These are phyloP conservation scores for Ogataea nakhonphanomensis DNA, from an alignment of 805 yeast species.

Conservation along the genomic window DNA sequence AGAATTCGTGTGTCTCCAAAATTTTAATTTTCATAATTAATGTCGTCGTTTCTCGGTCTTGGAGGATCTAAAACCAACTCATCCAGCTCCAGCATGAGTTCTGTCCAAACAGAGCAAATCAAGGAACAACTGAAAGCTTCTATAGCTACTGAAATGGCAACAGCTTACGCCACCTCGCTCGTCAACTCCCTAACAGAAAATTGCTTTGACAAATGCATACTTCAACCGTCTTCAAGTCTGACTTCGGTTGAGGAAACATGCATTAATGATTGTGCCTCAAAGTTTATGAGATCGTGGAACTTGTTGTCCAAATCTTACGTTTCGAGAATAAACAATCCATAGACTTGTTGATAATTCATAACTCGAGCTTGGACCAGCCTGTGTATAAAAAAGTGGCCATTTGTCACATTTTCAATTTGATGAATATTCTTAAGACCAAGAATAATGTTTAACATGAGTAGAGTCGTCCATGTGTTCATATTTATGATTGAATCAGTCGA, in stretches of 20 bases:
- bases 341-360: neutral
- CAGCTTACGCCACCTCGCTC: conserved; percentile 86
- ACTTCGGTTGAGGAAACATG: conserved; percentile 58
- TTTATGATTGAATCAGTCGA: too few relatives aligned
- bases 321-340: conserved; percentile 47
- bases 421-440: too few relatives aligned
- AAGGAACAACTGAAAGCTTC: conserved; percentile 65
- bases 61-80: conserved; percentile 22
- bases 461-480: too few relatives aligned
- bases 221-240: conserved; percentile 52
- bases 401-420: too few relatives aligned
- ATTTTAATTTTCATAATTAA: conserved; percentile 8
- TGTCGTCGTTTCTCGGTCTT: conserved; percentile 33
- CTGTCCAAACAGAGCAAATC: conserved; percentile 38
- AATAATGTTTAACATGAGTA: too few relatives aligned
- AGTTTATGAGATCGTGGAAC: conserved; percentile 91
- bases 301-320: conserved; percentile 74
- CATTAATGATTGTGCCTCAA: conserved; percentile 73
- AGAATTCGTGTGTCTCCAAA: conserved; percentile 3
- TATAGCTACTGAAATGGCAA: conserved; percentile 78
- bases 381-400: too few relatives aligned
- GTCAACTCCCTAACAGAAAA: conserved; percentile 82
- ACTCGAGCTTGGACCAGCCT: too few relatives aligned
- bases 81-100: conserved; percentile 6
- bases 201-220: conserved; percentile 79